Evolutionary conservation across 352 stramenopile species (phyloP).

Genomic region (Globisporangium paddicum): DNA sequence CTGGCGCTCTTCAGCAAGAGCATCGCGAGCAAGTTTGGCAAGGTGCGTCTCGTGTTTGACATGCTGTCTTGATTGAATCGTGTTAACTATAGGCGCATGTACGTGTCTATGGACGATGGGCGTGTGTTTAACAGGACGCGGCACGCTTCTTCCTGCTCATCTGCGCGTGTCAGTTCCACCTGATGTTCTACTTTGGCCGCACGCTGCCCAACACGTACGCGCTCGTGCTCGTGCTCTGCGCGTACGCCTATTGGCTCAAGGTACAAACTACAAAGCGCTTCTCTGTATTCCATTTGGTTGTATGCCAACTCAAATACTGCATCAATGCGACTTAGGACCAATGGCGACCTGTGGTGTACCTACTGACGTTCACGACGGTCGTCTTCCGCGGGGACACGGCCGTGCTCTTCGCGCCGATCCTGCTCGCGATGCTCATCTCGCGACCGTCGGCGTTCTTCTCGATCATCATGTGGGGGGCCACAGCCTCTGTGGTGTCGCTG

Average conservation of each 20-base stretch:
- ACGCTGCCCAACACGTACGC: slow-evolving; percentile 98
- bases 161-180: slow-evolving; percentile 94
- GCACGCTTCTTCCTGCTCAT: slow-evolving; percentile 84
- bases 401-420: slow-evolving; percentile 92
- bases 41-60: slow-evolving; percentile 16
- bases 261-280: slow-evolving; percentile 15
- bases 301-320: not conserved
- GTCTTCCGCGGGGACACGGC: slow-evolving; percentile 97
- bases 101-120: not conserved
- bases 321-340: slow-evolving; percentile 19
- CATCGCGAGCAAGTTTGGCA: slow-evolving; percentile 49
- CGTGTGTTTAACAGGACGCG: slow-evolving; percentile 22
- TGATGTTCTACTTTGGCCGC: slow-evolving; percentile 96
- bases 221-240: slow-evolving; percentile 73
- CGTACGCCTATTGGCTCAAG: slow-evolving; percentile 56
- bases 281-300: not conserved
- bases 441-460: slow-evolving; percentile 59
- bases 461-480: slow-evolving; percentile 81
- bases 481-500: slow-evolving; percentile 66
- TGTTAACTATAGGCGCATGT: not conserved
- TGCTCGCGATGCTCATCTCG: slow-evolving; percentile 88
- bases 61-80: not conserved
- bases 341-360: slow-evolving; percentile 47
- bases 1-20: slow-evolving; percentile 61
- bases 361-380: slow-evolving; percentile 91